These are phyloP conservation scores for Pleurotus giganteus DNA, from an alignment of 768 basidiomycete species.

Conservation along the genomic window DNA sequence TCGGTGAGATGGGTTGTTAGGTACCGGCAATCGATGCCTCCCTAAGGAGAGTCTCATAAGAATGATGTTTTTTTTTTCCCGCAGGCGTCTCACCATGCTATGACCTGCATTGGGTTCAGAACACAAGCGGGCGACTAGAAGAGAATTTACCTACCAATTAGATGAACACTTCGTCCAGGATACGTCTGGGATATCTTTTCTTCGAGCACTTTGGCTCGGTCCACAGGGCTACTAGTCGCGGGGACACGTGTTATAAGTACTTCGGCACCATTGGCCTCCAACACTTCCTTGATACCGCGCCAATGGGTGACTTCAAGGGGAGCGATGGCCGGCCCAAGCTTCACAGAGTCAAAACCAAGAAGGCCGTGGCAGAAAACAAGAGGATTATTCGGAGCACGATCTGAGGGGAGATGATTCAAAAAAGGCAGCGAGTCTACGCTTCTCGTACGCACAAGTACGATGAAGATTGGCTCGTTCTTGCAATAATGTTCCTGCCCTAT, in stretches of 20 bases:
- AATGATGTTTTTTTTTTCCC: not conserved
- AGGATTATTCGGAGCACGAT: conserved; percentile 77
- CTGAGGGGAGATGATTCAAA: conserved; percentile 32
- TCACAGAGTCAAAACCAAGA: conserved; percentile 85
- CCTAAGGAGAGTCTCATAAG: conserved; percentile 31
- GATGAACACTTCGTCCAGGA: conserved; percentile 81
- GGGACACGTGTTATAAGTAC: conserved; percentile 94
- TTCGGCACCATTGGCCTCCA: conserved; percentile 85
- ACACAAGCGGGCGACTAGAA: conserved; percentile 7
- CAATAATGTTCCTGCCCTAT: conserved; percentile 46
- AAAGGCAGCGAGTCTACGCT: conserved; percentile 9
- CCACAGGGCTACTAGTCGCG: conserved; percentile 83
- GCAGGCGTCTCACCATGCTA: conserved; percentile 50
- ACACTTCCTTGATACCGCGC: conserved; percentile 93
- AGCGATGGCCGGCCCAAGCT: conserved; percentile 71
- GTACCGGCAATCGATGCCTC: conserved; percentile 92
- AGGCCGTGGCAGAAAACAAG: conserved; percentile 96
- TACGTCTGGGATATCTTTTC: conserved; percentile 76
- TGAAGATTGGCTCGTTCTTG: conserved; percentile 43
- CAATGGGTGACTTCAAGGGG: conserved; percentile 91
- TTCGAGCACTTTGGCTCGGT: conserved; percentile 90
- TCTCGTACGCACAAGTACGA: conserved; percentile 56
- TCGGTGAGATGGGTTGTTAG: conserved; percentile 76
- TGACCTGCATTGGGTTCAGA: conserved; percentile 48
- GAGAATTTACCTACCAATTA: conserved; percentile 57